Evolutionary conservation across 2,329 filamentous ascomycete species (phyloP).

Genomic region (Tolypocladium pustulatum): DNA sequence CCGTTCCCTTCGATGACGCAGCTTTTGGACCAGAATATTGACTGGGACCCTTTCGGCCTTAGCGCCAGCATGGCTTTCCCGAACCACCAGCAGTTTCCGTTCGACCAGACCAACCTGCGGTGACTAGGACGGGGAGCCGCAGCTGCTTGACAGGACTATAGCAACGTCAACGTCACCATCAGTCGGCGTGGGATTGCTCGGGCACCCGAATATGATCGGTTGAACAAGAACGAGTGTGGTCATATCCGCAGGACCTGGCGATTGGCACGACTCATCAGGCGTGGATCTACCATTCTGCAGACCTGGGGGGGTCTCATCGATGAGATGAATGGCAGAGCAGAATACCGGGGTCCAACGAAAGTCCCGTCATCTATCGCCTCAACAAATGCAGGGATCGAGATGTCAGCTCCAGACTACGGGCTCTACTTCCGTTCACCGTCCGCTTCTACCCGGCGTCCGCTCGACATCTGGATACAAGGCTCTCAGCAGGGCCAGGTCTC

Average conservation of each 20-base stretch:
- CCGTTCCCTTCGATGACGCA: slow-evolving; percentile 55
- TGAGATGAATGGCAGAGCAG: background rate
- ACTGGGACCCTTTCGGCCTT: slow-evolving; percentile 87
- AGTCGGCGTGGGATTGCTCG: background rate
- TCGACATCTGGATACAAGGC: background rate
- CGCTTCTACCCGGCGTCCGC: background rate
- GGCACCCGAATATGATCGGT: background rate
- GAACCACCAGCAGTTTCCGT: slow-evolving; percentile 69
- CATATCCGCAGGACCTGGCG: background rate
- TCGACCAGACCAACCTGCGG: slow-evolving; percentile 50
- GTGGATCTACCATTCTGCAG: background rate
- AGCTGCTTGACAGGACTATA: background rate
- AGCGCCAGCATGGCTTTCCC: slow-evolving; percentile 95
- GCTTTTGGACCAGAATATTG: slow-evolving; percentile 67
- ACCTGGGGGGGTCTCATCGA: background rate
- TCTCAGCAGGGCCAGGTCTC: background rate
- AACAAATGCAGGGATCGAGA: background rate
- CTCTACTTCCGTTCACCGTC: background rate
- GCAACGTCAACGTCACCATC: background rate
- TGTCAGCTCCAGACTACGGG: background rate
- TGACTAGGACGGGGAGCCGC: slow-evolving; percentile 12
- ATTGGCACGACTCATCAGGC: background rate
- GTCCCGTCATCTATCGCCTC: too few species aligned
- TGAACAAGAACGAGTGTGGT: background rate
- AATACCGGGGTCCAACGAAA: background rate